Evolutionary conservation across 495 filamentous ascomycete genomes (phyloP), one percentile per base, ranked within the genome.

Genomic region (Daldinia caldariorum): DNA sequence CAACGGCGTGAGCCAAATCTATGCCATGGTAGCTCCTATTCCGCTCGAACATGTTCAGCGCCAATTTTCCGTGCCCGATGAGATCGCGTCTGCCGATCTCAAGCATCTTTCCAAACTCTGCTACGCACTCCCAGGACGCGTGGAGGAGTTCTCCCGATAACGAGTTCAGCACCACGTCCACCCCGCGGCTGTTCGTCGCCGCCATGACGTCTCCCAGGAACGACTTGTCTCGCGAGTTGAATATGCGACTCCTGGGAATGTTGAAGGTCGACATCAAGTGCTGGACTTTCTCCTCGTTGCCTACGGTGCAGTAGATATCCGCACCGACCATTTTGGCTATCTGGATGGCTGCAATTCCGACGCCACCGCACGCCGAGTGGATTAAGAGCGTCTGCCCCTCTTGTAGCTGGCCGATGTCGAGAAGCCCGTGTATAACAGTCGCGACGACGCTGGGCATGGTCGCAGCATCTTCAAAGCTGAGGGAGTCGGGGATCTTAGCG

Each of bases 311-410:
- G 67, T 80, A 88, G 31, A 89, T 76, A 12, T 55, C 80, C 3
- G 83, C 83, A 34, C 34, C 85, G 0, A 85, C 65, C 22, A 80
- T 76, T 57, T 87, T 79, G 0, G 83, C 81, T 1, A 91, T 66
- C 54, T 83, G 79, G 32, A 91, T 83, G 0, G 87, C 83, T 8
- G 87, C 86, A 60, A 88, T 83, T 7, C 88, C 89, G 0, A 89
- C 80, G 29, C 83, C 85, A 22, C 86, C 85, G 0, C 85, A 79
- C 4, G 83, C 89, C 1, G 79, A 78, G 60, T 90, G 86, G 29
- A 91, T 87, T n/a, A 91, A 78, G 0, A 90, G 81, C 0, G 74
- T 79, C 62, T 74, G 81, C 9, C 65, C 80, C 34, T 74, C 63
- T 35, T 54, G 3, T 6, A 80, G 60, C 10, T 69, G 58, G 5